Conservation (phyloP, 306 rosid species). For the Crotalaria pallida region DNA sequence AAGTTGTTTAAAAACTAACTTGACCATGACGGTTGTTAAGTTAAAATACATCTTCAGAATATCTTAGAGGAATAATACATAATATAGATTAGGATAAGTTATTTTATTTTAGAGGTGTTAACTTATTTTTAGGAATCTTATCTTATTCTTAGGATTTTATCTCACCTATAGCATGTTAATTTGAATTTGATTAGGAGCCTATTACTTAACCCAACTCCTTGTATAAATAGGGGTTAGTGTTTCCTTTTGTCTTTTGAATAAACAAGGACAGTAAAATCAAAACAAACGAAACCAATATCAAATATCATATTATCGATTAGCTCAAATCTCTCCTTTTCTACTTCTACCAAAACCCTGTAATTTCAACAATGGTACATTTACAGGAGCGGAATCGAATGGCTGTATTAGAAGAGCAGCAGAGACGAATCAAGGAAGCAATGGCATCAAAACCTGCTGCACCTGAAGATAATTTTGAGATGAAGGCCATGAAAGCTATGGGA, state of each 20-base stretch:
- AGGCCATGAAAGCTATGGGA: constrained; percentile 92
- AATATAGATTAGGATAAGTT: background rate
- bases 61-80: background rate
- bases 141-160: background rate
- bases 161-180: background rate
- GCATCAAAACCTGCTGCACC: constrained; percentile 73
- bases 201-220: background rate
- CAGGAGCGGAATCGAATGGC: constrained; percentile 76
- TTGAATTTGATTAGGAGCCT: background rate
- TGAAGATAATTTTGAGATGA: constrained; percentile 82
- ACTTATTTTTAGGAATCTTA: background rate
- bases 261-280: no score
- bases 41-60: background rate
- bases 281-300: background rate
- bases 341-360: background rate
- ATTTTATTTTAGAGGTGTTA: background rate
- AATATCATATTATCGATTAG: no score
- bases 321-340: background rate
- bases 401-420: constrained; percentile 76
- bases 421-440: constrained; percentile 71
- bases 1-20: background rate
- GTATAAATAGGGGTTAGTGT: background rate
- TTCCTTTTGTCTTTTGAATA: background rate
- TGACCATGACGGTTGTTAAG: background rate
- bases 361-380: background rate